Evolutionary conservation across 176 grass and related monocot genomes (phyloP).

Genomic region (Musa troglodytarum): DNA sequence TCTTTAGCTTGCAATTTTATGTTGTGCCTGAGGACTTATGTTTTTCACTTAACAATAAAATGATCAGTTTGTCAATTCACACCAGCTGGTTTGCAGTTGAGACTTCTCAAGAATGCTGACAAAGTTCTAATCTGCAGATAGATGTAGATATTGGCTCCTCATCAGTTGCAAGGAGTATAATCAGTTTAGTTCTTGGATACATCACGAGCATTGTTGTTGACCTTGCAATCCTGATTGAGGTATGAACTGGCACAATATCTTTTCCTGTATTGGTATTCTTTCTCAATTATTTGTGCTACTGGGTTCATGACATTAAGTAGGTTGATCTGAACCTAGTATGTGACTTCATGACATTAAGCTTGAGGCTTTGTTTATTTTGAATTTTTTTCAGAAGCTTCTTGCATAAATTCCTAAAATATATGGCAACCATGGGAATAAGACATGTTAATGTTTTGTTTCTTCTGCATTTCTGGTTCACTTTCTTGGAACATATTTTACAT

Average conservation of each 20-base stretch:
- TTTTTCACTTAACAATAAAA: background rate
- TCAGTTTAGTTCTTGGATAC: conserved; percentile 90
- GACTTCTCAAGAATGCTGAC: background rate
- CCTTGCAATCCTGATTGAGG: conserved; percentile 93
- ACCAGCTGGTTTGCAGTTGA: background rate
- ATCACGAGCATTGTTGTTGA: conserved; percentile 92
- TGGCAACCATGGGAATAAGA: too few relatives aligned
- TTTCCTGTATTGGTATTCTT: background rate
- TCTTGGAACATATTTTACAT: too few relatives aligned
- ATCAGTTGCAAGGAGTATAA: conserved; percentile 86
- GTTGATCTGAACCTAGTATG: too few relatives aligned
- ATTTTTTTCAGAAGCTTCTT: too few relatives aligned
- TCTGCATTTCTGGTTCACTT: too few relatives aligned
- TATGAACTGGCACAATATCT: conserved; percentile 11
- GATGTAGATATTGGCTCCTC: conserved; percentile 98
- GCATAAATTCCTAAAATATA: too few relatives aligned
- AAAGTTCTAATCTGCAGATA: conserved; percentile 54
- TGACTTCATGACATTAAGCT: too few relatives aligned
- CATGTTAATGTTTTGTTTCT: too few relatives aligned
- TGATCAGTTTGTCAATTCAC: background rate
- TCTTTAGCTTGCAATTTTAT: background rate
- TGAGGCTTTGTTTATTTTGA: too few relatives aligned
- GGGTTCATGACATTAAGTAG: background rate
- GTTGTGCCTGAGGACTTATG: background rate
- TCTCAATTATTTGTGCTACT: too few relatives aligned